Conservation (phyloP, 2,329 filamentous ascomycete genomes). For the Claviceps cyperi region DNA sequence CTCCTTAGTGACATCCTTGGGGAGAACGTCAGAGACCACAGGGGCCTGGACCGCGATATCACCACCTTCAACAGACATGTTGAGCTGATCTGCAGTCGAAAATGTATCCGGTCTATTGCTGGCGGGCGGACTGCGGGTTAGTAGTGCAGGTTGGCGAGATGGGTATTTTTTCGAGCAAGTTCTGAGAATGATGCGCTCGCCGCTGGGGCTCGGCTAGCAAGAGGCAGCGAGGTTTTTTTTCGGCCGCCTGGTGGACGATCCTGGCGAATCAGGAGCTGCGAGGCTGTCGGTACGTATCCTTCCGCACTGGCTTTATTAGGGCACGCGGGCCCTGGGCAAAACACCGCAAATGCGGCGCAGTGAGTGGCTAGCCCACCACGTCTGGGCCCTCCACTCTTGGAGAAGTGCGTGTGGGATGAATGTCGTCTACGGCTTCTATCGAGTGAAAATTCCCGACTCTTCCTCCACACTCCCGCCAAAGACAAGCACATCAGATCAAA, state of each 20-base stretch:
- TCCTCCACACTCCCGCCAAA: conserved; percentile 24
- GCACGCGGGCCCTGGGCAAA: conserved; percentile 25
- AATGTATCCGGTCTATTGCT: conserved; percentile 19
- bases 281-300: conserved; percentile 16
- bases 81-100: conserved; percentile 32
- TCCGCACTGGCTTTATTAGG: conserved; percentile 20
- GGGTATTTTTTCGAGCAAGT: conserved; percentile 19
- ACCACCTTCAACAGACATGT: conserved; percentile 76
- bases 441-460: conserved; percentile 17
- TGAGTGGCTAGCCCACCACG: conserved; percentile 3
- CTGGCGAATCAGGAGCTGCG: conserved; percentile 21
- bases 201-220: conserved; percentile 3
- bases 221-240: conserved; percentile 13
- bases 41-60: conserved; percentile 84
- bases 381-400: conserved; percentile 2
- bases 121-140: conserved; percentile 23
- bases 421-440: conserved; percentile 13
- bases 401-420: conserved; percentile 7
- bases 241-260: conserved; percentile 17
- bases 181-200: conserved; percentile 18
- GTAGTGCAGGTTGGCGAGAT: conserved; percentile 25
- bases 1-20: conserved; percentile 83
- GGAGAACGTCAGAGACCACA: conserved; percentile 64
- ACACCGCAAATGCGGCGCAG: background rate
- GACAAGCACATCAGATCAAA: conserved; percentile 28